phyloP scores from a whole-genome alignment of 306 rosid genomes.

The Inga oerstediana region DNA sequence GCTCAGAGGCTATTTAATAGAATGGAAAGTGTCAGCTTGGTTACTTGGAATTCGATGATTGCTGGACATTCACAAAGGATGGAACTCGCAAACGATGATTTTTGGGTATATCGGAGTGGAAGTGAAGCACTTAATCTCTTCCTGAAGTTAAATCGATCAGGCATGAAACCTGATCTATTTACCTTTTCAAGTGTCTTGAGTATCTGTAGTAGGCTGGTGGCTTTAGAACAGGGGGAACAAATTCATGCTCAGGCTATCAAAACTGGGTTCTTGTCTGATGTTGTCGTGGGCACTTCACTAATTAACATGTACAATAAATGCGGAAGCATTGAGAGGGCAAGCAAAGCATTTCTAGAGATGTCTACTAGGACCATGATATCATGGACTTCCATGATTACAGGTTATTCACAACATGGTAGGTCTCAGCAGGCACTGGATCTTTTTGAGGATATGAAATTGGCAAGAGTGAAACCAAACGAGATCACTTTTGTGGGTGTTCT shows the following conservation, averaged over 20 bases:
- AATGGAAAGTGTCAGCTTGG: slow-evolving; percentile 55
- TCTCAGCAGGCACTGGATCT: slow-evolving; percentile 76
- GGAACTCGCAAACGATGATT: slow-evolving; percentile 60
- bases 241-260: slow-evolving; percentile 80
- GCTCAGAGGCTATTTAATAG: slow-evolving; percentile 64
- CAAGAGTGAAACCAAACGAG: slow-evolving; percentile 72
- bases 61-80: slow-evolving; percentile 79
- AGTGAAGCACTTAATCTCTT: slow-evolving; percentile 66
- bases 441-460: slow-evolving; percentile 81
- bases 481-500: slow-evolving; percentile 87
- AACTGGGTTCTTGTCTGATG: slow-evolving; percentile 69
- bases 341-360: slow-evolving; percentile 88
- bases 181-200: slow-evolving; percentile 79
- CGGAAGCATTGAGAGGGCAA: slow-evolving; percentile 79
- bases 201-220: slow-evolving; percentile 69
- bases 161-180: slow-evolving; percentile 72
- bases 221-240: slow-evolving; percentile 84
- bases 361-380: slow-evolving; percentile 78
- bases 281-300: slow-evolving; percentile 71
- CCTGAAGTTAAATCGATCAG: slow-evolving; percentile 58
- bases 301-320: slow-evolving; percentile 86
- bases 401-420: slow-evolving; percentile 78
- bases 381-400: slow-evolving; percentile 90
- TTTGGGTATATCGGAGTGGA: slow-evolving; percentile 64
- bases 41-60: slow-evolving; percentile 92